These are phyloP conservation scores for Eutrema yunnanense DNA, from an alignment of 345 rosid genomes.

Conservation along the genomic window DNA sequence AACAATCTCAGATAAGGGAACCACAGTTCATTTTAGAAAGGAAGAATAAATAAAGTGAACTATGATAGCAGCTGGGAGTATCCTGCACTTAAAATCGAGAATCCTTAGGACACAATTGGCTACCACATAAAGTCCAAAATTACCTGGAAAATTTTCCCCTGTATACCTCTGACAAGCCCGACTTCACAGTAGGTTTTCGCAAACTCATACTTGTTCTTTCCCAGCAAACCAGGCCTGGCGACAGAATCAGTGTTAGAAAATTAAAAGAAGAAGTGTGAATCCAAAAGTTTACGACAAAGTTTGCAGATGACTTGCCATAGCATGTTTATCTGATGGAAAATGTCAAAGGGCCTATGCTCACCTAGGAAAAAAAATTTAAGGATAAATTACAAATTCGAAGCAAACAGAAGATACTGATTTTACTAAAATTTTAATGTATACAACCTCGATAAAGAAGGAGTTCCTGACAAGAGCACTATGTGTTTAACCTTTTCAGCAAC, in stretches of 20 bases:
- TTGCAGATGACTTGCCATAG: constrained; percentile 63
- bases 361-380: constrained; percentile 33
- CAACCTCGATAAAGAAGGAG: constrained; percentile 98
- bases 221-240: constrained; percentile 92
- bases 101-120: constrained; percentile 4
- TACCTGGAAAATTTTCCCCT: constrained; percentile 78
- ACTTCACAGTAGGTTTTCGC: constrained; percentile 81
- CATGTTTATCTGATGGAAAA: constrained; percentile 92
- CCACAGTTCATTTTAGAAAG: background rate
- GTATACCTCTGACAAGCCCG: constrained; percentile 40
- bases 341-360: constrained; percentile 89
- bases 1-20: constrained; percentile 1
- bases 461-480: constrained; percentile 80
- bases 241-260: constrained; percentile 28
- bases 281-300: constrained; percentile 16
- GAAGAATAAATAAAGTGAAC: constrained; percentile 6
- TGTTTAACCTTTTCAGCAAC: constrained; percentile 70
- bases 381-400: constrained; percentile 10
- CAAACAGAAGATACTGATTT: constrained; percentile 1
- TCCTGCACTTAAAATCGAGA: background rate
- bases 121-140: constrained; percentile 14
- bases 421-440: constrained; percentile 19
- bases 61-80: constrained; percentile 9
- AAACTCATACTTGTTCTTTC: constrained; percentile 80
- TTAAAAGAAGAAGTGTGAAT: background rate